These are phyloP conservation scores for Globisporangium nunn DNA, from an alignment of 352 stramenopile genomes.

Conservation along the genomic window DNA sequence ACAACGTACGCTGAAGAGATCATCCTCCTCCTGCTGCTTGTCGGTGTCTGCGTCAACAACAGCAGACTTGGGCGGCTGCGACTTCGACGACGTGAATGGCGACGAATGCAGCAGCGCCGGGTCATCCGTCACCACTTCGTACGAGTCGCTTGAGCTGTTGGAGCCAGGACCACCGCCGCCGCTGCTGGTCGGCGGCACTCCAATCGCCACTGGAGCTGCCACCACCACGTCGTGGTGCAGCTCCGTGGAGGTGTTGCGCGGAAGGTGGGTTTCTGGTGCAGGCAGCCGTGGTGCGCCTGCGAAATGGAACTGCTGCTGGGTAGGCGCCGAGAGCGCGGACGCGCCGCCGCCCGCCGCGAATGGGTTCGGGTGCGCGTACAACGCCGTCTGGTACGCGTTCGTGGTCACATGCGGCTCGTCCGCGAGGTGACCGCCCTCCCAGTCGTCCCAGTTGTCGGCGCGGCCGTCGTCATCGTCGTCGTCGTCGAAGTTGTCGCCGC, in stretches of 20 bases:
- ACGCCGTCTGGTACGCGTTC: conserved; percentile 19
- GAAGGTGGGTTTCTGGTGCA: conserved; percentile 8
- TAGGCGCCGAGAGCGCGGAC: conserved; percentile 11
- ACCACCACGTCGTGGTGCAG: conserved; percentile 27
- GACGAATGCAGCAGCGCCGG: conserved; percentile 18
- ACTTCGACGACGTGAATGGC: conserved; percentile 10
- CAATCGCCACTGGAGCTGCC: background rate
- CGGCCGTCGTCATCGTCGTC: conserved; percentile 39
- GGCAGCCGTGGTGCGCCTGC: conserved; percentile 16
- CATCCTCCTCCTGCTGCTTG: conserved; percentile 30
- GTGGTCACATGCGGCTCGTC: conserved; percentile 14
- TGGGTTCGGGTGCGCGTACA: conserved; percentile 35
- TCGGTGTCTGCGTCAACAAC: conserved; percentile 17
- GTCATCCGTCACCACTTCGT: conserved; percentile 48
- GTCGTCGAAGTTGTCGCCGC: conserved; percentile 18
- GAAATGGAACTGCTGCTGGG: conserved; percentile 19
- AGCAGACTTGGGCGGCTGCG: background rate
- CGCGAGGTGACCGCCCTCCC: conserved; percentile 29
- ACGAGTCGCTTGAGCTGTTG: conserved; percentile 68
- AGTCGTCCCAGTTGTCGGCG: conserved; percentile 63
- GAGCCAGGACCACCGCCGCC: conserved; percentile 29
- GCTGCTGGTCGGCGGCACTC: background rate
- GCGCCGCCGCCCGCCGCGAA: conserved; percentile 19
- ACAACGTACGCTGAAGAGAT: conserved; percentile 75
- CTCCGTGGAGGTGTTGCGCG: background rate